Evolutionary conservation across 176 grass and related monocot species (phyloP).

Genomic region (Aechmea fasciata): DNA sequence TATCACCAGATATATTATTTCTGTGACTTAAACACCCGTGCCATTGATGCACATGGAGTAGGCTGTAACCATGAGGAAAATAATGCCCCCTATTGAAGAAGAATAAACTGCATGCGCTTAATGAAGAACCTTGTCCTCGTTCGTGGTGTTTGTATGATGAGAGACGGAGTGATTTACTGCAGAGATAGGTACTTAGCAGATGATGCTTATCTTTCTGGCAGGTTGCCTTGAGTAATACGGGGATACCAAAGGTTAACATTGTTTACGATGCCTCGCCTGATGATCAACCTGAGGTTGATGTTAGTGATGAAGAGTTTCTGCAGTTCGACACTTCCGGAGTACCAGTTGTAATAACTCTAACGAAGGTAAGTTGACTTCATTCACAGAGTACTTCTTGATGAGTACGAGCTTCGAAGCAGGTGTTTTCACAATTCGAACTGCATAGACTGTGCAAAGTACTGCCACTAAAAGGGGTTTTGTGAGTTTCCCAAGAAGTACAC

Average conservation of each 20-base stretch:
- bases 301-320: constrained; percentile 79
- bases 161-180: too few species aligned
- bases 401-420: not conserved
- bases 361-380: constrained; percentile 41
- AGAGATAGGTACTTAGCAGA: too few species aligned
- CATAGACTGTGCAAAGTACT: too few species aligned
- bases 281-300: constrained; percentile 76
- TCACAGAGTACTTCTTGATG: not conserved
- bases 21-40: not conserved
- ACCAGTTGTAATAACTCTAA: constrained; percentile 80
- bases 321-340: constrained; percentile 90
- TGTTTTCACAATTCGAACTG: too few species aligned
- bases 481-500: too few species aligned
- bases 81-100: too few species aligned
- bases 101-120: too few species aligned
- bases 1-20: not conserved
- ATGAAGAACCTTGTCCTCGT: too few species aligned
- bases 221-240: constrained; percentile 90
- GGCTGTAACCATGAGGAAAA: too few species aligned
- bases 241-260: constrained; percentile 74
- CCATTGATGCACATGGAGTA: not conserved
- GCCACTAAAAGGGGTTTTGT: too few species aligned
- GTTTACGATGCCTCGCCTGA: constrained; percentile 40
- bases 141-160: too few species aligned
- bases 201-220: constrained; percentile 11